Evolutionary conservation across 768 basidiomycete genomes (phyloP), one percentile per base, ranked within the genome.

Genomic region (Suillus hirtellus): DNA sequence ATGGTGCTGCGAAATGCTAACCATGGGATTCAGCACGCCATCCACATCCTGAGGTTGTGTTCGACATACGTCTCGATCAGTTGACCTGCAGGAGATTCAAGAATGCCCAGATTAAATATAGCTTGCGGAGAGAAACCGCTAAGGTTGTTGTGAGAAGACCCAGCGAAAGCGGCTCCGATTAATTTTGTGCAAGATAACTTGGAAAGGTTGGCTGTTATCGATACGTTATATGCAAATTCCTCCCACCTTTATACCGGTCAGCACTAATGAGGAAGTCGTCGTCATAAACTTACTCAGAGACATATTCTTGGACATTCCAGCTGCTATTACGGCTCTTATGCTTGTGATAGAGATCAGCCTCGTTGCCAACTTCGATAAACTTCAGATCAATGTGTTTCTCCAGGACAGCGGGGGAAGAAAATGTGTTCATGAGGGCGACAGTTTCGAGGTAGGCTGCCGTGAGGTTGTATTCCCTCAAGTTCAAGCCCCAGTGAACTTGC

Each of bases 401-500:
- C 47, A 68, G 72, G 37, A 86, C 69, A 3, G 75, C 71, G 1
- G 75, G 56, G 4, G 79, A 79, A n/a, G 73, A 61, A 66, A 88
- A 88, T 0, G 82, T 83, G 44, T 77, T 77, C 6, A 78, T 59
- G 60, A 89, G 80, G 1, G 84, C 79, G 61, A 75, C 73, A 0
- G 84, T 81, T 65, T 79, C 80, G 10, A 84, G 75, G 63, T 79
- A 80, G 0, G 77, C 79, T 6, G 82, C 78, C 64, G 83, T 85
- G 59, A 86, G 35, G 65, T 86, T 86, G 52, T 77, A 72, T 61
- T 75, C 70, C 7, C 86, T 86, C n/a, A 89, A 74, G 71, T 90
- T 89, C 54, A 89, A 76, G 15, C 87, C 88, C 86, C 86, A 90
- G 15, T 78, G 84, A 65, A 90, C 85, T 58, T 80, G 82, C 11